phyloP scores from a whole-genome alignment of 2,329 filamentous ascomycete genomes.

The Endoconidiophora laricicola region DNA sequence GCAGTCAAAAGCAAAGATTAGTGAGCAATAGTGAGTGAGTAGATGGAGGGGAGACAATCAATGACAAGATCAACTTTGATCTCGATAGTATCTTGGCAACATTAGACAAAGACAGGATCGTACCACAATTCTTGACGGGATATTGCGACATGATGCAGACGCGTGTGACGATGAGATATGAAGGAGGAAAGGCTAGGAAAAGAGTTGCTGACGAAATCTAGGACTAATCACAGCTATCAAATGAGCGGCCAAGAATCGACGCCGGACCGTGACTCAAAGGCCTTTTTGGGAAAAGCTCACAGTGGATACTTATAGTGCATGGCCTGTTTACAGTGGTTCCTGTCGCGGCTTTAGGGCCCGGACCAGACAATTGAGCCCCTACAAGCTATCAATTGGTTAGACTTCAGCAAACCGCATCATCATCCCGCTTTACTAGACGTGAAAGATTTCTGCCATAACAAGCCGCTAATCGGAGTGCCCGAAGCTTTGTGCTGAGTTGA shows the following conservation, averaged over 20 bases:
- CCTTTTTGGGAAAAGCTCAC: too few relatives aligned
- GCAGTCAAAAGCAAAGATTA: conserved; percentile 9
- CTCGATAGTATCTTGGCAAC: background rate
- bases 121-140: conserved; percentile 43
- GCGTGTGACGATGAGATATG: background rate
- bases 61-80: background rate
- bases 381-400: background rate
- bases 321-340: too few relatives aligned
- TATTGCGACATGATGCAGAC: conserved; percentile 23
- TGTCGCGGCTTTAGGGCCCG: too few relatives aligned
- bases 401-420: background rate
- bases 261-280: background rate
- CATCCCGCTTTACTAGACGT: background rate
- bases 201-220: background rate
- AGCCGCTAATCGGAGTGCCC: conserved; percentile 10
- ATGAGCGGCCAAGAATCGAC: background rate
- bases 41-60: background rate
- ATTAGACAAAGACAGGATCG: conserved; percentile 13
- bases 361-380: too few relatives aligned
- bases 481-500: conserved; percentile 1
- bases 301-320: too few relatives aligned
- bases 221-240: too few relatives aligned
- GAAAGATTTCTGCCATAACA: background rate
- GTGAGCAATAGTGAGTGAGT: background rate
- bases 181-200: background rate